Base-by-base conservation (phyloP, 73 alveolate genomes). In the Symbiodinium natans region DNA sequence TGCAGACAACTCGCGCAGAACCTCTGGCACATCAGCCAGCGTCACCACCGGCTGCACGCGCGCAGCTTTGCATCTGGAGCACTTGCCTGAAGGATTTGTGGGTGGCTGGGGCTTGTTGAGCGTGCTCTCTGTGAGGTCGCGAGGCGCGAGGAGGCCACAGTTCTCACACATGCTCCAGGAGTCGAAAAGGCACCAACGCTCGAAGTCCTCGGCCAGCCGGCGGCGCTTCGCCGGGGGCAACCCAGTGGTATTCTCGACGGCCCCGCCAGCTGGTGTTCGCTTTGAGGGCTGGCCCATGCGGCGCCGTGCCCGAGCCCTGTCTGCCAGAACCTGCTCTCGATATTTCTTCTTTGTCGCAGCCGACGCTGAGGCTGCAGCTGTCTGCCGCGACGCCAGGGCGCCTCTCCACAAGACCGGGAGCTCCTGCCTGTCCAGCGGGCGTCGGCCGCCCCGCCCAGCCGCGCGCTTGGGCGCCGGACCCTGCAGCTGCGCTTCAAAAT, bases 151-250 rank as follows among this genome's bases (percentile, higher is more conserved):
- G 15, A 9, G 23, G n/a, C 48, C 85, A 43, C 43, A 36, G 48
- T 6, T 7, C 0, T 41, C 41, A 19, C 41, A 17, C 31, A 29
- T 1, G 41, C 48, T 13, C 85, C 85, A 74, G 85, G 85, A 2
- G 48, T 74, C 29, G 46, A 10, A 1, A 27, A n/a, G 17, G 85
- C 85, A 74, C 85, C 85, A 74, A 0, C 43, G 85, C 43, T 74
- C 85, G 33, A 74, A 36, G 9, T 74, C 85, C 33, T 27, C 43
- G 23, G 85, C 85, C 85, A 74, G 25, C 31, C 48, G 85, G 0
- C 85, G 23, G 41, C 85, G 7, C n/a, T 74, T 74, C n/a, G 43
- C 41, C 41, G 85, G 85, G 3, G 85, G 85, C 85, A 74, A 9
- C 46, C 85, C 43, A 23, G 48, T 74, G 46, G 23, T 36, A 8